Percentiles rank a stretch among this genome's conserved stretches.
phyloP scores from a whole-genome alignment of 2,329 filamentous ascomycete genomes.

The Aureobasidium sp. region DNA sequence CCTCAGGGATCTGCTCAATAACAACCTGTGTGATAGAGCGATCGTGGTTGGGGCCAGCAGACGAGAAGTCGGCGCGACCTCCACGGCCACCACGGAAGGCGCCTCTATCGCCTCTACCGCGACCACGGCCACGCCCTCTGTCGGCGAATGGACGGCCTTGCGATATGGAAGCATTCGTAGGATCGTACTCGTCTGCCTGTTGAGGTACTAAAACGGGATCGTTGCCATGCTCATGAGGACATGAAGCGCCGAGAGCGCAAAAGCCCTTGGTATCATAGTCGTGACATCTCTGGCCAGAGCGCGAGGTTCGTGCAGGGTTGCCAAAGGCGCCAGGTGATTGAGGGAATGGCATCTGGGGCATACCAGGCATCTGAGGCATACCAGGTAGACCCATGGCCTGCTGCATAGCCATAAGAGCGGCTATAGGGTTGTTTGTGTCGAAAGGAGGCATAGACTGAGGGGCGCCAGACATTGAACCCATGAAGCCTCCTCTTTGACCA shows the following conservation, averaged over 20 bases:
- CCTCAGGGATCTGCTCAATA: constrained; percentile 68
- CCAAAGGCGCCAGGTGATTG: constrained; percentile 18
- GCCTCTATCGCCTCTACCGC: constrained; percentile 28
- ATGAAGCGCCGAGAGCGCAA: constrained; percentile 59
- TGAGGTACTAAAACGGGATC: constrained; percentile 40
- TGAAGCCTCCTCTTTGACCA: constrained; percentile 21
- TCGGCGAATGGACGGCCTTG: constrained; percentile 23
- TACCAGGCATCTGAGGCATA: constrained; percentile 35
- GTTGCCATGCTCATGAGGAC: constrained; percentile 60
- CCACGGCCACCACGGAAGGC: constrained; percentile 26
- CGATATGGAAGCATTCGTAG: constrained; percentile 42
- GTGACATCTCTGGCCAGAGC: constrained; percentile 46
- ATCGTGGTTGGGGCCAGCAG: constrained; percentile 55
- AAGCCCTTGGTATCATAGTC: constrained; percentile 68
- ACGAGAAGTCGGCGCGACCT: constrained; percentile 53
- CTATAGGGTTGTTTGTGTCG: constrained; percentile 54
- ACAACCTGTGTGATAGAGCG: constrained; percentile 60
- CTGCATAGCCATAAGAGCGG: constrained; percentile 50
- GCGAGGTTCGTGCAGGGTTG: constrained; percentile 17
- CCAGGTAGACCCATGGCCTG: constrained; percentile 41
- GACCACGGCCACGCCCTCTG: constrained; percentile 31
- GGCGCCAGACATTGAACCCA: constrained; percentile 26
- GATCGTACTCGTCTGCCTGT: constrained; percentile 48
- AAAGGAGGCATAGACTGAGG: constrained; percentile 43
- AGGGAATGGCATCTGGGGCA: constrained; percentile 34